Conservation (phyloP, 345 rosid species). For the Noccaea caerulescens region DNA sequence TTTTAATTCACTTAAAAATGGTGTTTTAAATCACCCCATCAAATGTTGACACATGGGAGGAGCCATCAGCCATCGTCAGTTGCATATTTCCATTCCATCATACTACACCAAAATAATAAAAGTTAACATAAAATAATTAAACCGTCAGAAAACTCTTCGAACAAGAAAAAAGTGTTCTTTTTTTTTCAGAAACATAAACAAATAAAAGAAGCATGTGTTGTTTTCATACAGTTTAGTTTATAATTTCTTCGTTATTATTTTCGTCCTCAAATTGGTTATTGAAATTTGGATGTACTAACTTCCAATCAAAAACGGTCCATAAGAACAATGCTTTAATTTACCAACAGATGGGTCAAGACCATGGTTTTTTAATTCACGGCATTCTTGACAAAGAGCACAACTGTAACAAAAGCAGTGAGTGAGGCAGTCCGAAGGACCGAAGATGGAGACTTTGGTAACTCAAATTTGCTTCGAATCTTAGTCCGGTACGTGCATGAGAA, state of each 20-base stretch:
- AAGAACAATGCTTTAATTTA: not conserved
- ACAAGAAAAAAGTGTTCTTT: too few species aligned
- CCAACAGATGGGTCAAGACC: slow-evolving; percentile 72
- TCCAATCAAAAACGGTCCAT: too few species aligned
- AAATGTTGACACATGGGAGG: slow-evolving; percentile 52
- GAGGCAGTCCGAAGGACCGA: slow-evolving; percentile 71
- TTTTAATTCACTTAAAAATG: not conserved
- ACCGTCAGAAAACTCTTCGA: too few species aligned
- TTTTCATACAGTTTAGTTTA: too few species aligned
- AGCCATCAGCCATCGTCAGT: slow-evolving; percentile 42
- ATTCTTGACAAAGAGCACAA: slow-evolving; percentile 81
- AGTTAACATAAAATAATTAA: not conserved
- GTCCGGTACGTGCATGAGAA: slow-evolving; percentile 66
- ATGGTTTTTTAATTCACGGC: slow-evolving; percentile 67
- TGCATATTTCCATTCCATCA: slow-evolving; percentile 63
- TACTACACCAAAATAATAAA: slow-evolving; percentile 20
- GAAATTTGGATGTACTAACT: too few species aligned
- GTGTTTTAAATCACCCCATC: not conserved
- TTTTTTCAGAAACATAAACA: too few species aligned
- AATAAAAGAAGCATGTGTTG: too few species aligned
- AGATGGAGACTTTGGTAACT: slow-evolving; percentile 62
- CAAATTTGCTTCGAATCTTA: slow-evolving; percentile 63
- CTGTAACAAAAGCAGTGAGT: slow-evolving; percentile 61
- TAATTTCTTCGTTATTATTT: too few species aligned
- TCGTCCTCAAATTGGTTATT: too few species aligned